Percentiles rank a stretch among this genome's conserved stretches.
Conservation (phyloP, 345 rosid species). For the Aethionema arabicum region DNA sequence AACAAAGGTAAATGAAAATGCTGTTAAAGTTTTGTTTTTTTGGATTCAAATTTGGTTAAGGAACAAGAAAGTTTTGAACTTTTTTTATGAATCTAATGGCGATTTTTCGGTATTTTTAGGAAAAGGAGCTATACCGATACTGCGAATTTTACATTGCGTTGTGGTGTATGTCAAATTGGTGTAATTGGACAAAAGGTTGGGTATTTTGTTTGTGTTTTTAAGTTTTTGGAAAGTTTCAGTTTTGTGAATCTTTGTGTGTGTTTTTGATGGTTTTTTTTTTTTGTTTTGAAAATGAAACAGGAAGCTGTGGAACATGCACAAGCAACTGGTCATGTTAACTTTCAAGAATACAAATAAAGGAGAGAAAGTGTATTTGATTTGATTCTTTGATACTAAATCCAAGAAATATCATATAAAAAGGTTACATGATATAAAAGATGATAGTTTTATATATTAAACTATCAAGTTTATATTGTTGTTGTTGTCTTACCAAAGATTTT, state of each 20-base stretch:
- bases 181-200: conserved; percentile 83
- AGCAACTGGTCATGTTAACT: conserved; percentile 92
- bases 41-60: not conserved
- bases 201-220: conserved; percentile 1
- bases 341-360: conserved; percentile 70
- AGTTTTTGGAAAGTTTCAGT: not conserved
- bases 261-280: no score
- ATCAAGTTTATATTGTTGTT: not conserved
- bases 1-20: conserved; percentile 58
- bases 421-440: not conserved
- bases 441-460: not conserved
- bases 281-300: conserved; percentile 39
- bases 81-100: not conserved
- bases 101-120: conserved; percentile 40
- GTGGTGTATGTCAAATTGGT: conserved; percentile 95
- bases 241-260: not conserved
- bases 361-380: not conserved
- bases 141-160: conserved; percentile 78
- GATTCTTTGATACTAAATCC: conserved; percentile 12
- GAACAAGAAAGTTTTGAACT: conserved; percentile 16
- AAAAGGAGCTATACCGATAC: conserved; percentile 83
- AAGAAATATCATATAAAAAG: not conserved
- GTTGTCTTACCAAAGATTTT: conserved; percentile 22
- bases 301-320: conserved; percentile 94
- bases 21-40: not conserved